Evolutionary conservation across 192 early-diverging fungal genomes (phyloP).

Genomic region (Phlyctochytrium arcticum): DNA sequence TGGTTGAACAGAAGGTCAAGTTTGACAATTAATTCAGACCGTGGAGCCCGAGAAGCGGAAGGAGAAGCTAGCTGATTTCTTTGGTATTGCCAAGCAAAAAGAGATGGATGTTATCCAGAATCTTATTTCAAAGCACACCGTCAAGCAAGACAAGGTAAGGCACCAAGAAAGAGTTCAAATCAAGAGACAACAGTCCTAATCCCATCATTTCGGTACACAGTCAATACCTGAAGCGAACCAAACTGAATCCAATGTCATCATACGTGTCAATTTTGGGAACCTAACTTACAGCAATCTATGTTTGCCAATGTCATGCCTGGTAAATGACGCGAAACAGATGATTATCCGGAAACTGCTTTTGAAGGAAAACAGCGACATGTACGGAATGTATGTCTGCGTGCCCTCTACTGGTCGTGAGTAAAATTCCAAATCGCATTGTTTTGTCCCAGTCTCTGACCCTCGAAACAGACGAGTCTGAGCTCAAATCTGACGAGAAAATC

Average conservation of each 20-base stretch:
- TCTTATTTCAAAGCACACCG: slow-evolving; percentile 18
- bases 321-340: slow-evolving; percentile 12
- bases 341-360: slow-evolving; percentile 37
- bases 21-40: background rate
- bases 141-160: background rate
- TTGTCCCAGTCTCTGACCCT: background rate
- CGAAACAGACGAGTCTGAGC: slow-evolving; percentile 26
- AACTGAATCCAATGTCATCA: slow-evolving; percentile 11
- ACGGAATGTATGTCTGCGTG: slow-evolving; percentile 33
- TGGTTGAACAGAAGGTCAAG: no score
- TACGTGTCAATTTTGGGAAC: slow-evolving; percentile 45
- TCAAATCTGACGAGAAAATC: slow-evolving; percentile 23
- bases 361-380: slow-evolving; percentile 33
- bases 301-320: slow-evolving; percentile 26
- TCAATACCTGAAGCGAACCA: slow-evolving; percentile 1
- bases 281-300: slow-evolving; percentile 39
- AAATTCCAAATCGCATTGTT: background rate
- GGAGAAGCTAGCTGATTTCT: slow-evolving; percentile 34
- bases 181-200: no score
- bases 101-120: slow-evolving; percentile 20
- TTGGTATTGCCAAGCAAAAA: slow-evolving; percentile 29
- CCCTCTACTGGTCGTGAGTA: slow-evolving; percentile 1
- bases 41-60: slow-evolving; percentile 18
- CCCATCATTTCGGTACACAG: no score
- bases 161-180: no score